Conservation (phyloP, 805 yeast species). For the Metschnikowia reukaufii region DNA sequence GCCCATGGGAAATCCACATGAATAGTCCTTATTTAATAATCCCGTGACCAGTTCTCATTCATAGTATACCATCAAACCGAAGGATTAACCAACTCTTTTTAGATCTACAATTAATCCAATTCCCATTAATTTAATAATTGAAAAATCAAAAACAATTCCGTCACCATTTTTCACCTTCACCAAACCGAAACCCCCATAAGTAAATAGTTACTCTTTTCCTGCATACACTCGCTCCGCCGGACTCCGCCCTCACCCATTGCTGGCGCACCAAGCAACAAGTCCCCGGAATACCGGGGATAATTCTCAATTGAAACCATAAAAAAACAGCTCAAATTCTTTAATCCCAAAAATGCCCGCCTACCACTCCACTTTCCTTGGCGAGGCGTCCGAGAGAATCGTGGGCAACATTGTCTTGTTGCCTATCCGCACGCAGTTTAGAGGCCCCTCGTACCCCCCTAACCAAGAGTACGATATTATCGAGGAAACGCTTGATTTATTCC, state of each 20-base stretch:
- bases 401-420: slow-evolving; percentile 87
- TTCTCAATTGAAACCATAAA: background rate
- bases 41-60: too few species aligned
- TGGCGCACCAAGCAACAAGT: background rate
- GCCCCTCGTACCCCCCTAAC: slow-evolving; percentile 82
- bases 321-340: background rate
- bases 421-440: slow-evolving; percentile 77
- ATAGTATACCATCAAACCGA: too few species aligned
- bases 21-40: too few species aligned
- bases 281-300: background rate
- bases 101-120: too few species aligned
- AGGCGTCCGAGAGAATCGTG: slow-evolving; percentile 51
- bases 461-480: slow-evolving; percentile 85
- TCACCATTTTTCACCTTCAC: too few species aligned
- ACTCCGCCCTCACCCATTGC: background rate
- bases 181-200: too few species aligned
- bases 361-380: slow-evolving; percentile 75
- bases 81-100: too few species aligned
- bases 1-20: too few species aligned
- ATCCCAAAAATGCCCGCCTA: slow-evolving; percentile 54
- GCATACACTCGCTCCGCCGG: background rate
- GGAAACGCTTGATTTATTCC: slow-evolving; percentile 84
- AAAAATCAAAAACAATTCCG: too few species aligned
- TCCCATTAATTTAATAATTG: too few species aligned
- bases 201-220: background rate